These are phyloP conservation scores for Thraustochytrium striatum DNA, from an alignment of 352 stramenopile genomes.

Conservation along the genomic window DNA sequence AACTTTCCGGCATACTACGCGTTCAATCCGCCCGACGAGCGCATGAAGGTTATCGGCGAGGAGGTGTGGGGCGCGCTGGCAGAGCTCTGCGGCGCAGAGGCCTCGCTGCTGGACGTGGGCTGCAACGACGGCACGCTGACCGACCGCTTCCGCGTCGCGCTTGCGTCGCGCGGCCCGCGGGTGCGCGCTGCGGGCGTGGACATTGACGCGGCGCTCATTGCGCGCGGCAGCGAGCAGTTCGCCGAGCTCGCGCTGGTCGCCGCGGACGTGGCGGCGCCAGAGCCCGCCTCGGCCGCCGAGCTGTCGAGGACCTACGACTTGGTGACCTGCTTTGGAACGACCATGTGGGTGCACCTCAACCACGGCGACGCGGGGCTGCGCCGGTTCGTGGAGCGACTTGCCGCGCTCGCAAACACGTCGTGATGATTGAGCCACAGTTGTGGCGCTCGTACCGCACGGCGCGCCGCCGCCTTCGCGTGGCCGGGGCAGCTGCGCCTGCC, in stretches of 20 bases:
- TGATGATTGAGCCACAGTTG: constrained; percentile 46
- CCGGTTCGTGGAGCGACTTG: neutral
- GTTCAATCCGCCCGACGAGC: constrained; percentile 33
- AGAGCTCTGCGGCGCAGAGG: neutral
- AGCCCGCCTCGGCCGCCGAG: neutral
- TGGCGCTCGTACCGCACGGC: constrained; percentile 37
- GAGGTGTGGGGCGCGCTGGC: neutral
- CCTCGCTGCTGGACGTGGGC: constrained; percentile 23
- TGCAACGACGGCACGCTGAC: constrained; percentile 48
- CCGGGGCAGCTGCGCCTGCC: neutral
- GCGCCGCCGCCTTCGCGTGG: neutral
- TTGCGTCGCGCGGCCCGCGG: neutral
- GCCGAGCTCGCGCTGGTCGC: neutral
- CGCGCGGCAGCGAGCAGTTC: neutral
- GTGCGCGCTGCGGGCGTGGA: constrained; percentile 40
- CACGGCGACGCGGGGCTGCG: constrained; percentile 21
- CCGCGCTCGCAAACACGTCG: neutral
- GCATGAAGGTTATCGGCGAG: neutral
- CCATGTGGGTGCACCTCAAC: constrained; percentile 49
- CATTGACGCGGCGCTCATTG: constrained; percentile 43
- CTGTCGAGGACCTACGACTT: neutral
- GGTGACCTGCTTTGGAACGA: constrained; percentile 45
- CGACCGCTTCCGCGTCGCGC: neutral
- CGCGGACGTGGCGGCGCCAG: neutral
- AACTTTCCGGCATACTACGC: constrained; percentile 42